Percentiles rank a stretch among this genome's conserved stretches.
Evolutionary conservation across 768 basidiomycete genomes (phyloP).

Genomic region (Daedaleopsis nitida): DNA sequence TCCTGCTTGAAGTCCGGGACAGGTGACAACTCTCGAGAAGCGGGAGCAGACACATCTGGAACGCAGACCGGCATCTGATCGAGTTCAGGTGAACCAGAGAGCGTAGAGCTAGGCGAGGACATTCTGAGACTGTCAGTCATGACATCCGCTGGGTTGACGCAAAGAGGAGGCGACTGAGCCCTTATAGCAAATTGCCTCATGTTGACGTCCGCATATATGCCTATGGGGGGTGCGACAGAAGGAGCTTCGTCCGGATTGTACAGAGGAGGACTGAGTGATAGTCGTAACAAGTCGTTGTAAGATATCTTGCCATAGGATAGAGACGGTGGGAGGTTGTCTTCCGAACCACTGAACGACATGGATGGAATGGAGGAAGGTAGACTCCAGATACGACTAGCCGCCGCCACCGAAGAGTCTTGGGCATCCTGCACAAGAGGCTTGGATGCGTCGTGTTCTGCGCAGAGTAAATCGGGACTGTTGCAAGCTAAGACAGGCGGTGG

Average conservation of each 20-base stretch:
- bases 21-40: neutral
- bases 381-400: neutral
- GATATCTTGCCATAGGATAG: neutral
- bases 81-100: neutral
- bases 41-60: too few relatives aligned
- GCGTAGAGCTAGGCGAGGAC: neutral
- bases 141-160: slow-evolving; percentile 45
- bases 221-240: slow-evolving; percentile 21
- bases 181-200: slow-evolving; percentile 32
- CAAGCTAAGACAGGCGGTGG: neutral
- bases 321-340: neutral
- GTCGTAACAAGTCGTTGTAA: slow-evolving; percentile 1
- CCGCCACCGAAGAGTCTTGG: neutral
- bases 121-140: slow-evolving; percentile 17
- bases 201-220: slow-evolving; percentile 36
- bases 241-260: neutral
- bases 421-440: neutral
- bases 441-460: neutral
- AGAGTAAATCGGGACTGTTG: neutral
- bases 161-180: slow-evolving; percentile 20
- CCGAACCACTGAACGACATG: neutral
- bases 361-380: neutral
- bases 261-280: slow-evolving; percentile 2
- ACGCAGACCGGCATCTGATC: neutral
- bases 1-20: neutral